Evolutionary conservation across 2,329 filamentous ascomycete species (phyloP).

Genomic region (Aureobasidium sp.): DNA sequence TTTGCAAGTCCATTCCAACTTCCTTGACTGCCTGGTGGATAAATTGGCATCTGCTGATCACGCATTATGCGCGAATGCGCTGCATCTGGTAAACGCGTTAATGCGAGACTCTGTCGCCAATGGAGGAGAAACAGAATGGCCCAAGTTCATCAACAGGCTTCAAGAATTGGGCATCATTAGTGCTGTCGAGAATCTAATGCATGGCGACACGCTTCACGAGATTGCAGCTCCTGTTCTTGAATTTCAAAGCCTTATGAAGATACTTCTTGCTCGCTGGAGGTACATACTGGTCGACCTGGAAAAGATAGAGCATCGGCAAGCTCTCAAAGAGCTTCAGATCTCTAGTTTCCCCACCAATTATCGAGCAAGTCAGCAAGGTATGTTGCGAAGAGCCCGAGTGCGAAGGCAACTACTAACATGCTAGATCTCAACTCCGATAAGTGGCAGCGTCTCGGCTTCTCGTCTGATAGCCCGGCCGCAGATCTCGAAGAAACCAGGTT

Average conservation of each 20-base stretch:
- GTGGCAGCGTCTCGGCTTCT: slow-evolving; percentile 87
- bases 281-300: slow-evolving; percentile 80
- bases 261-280: slow-evolving; percentile 67
- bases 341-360: slow-evolving; percentile 11
- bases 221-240: slow-evolving; percentile 83
- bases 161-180: slow-evolving; percentile 92
- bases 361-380: slow-evolving; percentile 20
- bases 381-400: slow-evolving; percentile 20
- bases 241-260: slow-evolving; percentile 86
- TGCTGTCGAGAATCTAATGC: slow-evolving; percentile 85
- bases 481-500: slow-evolving; percentile 86
- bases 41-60: slow-evolving; percentile 92
- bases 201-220: slow-evolving; percentile 85
- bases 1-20: slow-evolving; percentile 84
- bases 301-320: slow-evolving; percentile 77
- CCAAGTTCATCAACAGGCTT: slow-evolving; percentile 85
- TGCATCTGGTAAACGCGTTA: slow-evolving; percentile 91
- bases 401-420: background rate
- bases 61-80: slow-evolving; percentile 86
- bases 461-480: slow-evolving; percentile 75
- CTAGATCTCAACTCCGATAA: slow-evolving; percentile 78
- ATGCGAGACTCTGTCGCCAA: slow-evolving; percentile 84
- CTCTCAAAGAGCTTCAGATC: slow-evolving; percentile 65
- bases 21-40: slow-evolving; percentile 87
- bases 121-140: slow-evolving; percentile 78